Evolutionary conservation across 2,329 filamentous ascomycete genomes (phyloP).

Genomic region (Raffaelea deltoideospora): DNA sequence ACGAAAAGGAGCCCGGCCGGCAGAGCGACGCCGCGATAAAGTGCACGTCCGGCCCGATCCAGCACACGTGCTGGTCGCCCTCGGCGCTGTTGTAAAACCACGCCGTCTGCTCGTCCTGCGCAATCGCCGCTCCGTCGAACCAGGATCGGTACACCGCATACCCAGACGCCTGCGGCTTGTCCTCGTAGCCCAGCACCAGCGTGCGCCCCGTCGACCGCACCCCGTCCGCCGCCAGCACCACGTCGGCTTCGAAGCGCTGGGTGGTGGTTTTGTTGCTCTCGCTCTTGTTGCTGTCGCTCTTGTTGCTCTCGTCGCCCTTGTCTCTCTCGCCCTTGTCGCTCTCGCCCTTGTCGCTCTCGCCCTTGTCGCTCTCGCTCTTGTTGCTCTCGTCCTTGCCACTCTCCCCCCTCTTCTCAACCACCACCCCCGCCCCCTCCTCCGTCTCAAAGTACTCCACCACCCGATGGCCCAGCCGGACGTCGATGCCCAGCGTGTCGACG

Average conservation of each 20-base stretch:
- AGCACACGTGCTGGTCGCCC: constrained; percentile 34
- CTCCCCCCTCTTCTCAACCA: constrained; percentile 24
- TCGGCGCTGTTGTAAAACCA: constrained; percentile 13
- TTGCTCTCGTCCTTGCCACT: neutral
- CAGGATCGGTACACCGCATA: constrained; percentile 32
- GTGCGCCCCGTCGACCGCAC: constrained; percentile 31
- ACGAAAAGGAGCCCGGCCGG: constrained; percentile 33
- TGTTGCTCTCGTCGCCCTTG: too few species aligned
- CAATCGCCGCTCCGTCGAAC: constrained; percentile 16
- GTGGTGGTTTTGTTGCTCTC: too few species aligned
- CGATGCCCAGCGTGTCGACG: constrained; percentile 31
- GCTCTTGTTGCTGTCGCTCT: too few species aligned
- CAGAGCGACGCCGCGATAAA: constrained; percentile 37
- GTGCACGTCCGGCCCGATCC: constrained; percentile 36
- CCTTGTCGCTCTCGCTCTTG: too few species aligned
- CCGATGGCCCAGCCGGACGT: constrained; percentile 32
- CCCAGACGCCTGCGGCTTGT: constrained; percentile 26
- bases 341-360: too few species aligned
- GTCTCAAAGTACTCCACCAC: constrained; percentile 36
- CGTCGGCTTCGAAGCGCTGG: constrained; percentile 23
- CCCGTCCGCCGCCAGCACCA: constrained; percentile 34
- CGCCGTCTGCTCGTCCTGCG: constrained; percentile 10
- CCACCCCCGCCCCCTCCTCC: constrained; percentile 29
- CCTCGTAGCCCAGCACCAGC: constrained; percentile 26
- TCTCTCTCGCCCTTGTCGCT: too few species aligned